These are phyloP conservation scores for Mycena floridula DNA, from an alignment of 768 basidiomycete genomes.

Conservation along the genomic window DNA sequence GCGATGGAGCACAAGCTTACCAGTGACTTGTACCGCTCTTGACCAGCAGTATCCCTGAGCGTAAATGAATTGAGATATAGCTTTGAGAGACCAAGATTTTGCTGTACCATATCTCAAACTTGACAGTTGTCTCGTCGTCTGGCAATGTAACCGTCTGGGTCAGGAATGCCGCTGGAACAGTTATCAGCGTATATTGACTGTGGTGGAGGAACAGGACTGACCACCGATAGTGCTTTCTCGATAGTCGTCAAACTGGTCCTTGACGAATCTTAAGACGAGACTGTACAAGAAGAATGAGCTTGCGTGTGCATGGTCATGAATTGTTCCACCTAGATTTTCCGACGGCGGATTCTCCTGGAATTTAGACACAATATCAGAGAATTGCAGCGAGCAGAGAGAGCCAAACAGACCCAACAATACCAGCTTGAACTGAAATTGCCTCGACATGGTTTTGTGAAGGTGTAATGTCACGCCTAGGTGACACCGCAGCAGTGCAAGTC, in stretches of 20 bases:
- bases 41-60: slow-evolving; percentile 88
- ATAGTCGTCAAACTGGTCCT: slow-evolving; percentile 94
- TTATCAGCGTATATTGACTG: too few species aligned
- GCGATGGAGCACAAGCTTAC: slow-evolving; percentile 25
- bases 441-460: slow-evolving; percentile 66
- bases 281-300: slow-evolving; percentile 31
- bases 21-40: slow-evolving; percentile 85
- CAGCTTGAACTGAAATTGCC: slow-evolving; percentile 93
- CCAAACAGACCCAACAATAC: slow-evolving; percentile 77
- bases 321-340: slow-evolving; percentile 80
- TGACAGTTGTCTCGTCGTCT: slow-evolving; percentile 85
- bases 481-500: background rate
- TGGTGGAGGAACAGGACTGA: slow-evolving; percentile 21
- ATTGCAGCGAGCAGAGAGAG: background rate
- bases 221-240: slow-evolving; percentile 93
- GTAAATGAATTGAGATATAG: slow-evolving; percentile 6
- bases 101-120: slow-evolving; percentile 94
- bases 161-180: slow-evolving; percentile 78
- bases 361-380: slow-evolving; percentile 6
- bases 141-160: slow-evolving; percentile 95
- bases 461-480: background rate
- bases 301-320: background rate
- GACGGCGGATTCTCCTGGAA: slow-evolving; percentile 89
- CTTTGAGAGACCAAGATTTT: background rate
- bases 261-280: slow-evolving; percentile 92